Evolutionary conservation across 2,329 filamentous ascomycete genomes (phyloP), one percentile per base, ranked within the genome.

Genomic region (Juglanconis oblonga): DNA sequence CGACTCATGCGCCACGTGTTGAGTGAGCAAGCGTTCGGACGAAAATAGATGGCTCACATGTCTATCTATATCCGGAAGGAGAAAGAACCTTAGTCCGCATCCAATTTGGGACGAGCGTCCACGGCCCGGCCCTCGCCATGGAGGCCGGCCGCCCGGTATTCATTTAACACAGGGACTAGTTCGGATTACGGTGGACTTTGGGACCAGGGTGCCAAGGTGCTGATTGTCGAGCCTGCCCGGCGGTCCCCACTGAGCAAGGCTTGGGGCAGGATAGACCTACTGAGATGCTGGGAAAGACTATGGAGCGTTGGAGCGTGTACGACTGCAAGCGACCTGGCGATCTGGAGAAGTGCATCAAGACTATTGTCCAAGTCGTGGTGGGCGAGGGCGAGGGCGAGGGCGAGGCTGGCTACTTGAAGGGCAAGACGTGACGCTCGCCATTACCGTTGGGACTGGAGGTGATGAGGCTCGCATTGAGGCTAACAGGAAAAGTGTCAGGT

Each of bases 201-300:
- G 24, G 24, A 24, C 24, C 24, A 24, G 24, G 24, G 24, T 24
- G 24, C 24, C 35, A 53, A 66, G 1, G 72, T 77, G 2, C 64
- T 79, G 7, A 67, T 79, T 33, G 74, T 79, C 2, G 74, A 78
- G 24, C 24, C 24, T 24, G 64, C 77, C 76, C 0, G 77, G 77
- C 0, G 71, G 68, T 1, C 78, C 77, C 66, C 69, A 75, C 1
- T 32, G 48, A 50, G 48, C 32, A 50, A 13, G 48, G 48, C 11
- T 8, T 50, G 9, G 48, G 48, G 10, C 48, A 50, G 31, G 48
- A 50, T 14, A 50, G 13, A 13, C 48, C 47, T 32, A 50, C 13
- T 32, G n/a, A 29, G 8, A 14, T 8, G n/a, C 51, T 58, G 38
- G 31, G 29, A 24, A 14, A 17, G 14, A 24, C 29, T 11, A 44